Percentiles rank a stretch among this genome's conserved stretches.
phyloP scores from a whole-genome alignment of 345 rosid species.

The Tarenaya hassleriana region DNA sequence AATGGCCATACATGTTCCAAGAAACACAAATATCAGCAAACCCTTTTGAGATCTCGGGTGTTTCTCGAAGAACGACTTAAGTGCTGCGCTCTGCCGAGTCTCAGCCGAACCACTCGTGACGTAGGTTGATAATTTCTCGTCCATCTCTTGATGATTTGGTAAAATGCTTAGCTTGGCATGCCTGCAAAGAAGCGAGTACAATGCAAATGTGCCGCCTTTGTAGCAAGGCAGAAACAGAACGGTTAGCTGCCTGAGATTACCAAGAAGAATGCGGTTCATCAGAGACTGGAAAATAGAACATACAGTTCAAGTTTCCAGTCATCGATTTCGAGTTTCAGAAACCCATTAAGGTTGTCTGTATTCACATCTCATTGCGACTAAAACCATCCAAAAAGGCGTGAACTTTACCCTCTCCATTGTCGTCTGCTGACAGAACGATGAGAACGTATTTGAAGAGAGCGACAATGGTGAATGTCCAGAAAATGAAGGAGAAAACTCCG shows the following conservation, averaged over 20 bases:
- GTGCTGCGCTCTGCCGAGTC: constrained; percentile 41
- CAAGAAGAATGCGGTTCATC: too few species aligned
- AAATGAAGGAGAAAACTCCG: constrained; percentile 79
- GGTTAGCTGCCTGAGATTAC: neutral
- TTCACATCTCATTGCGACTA: too few species aligned
- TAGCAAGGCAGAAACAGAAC: neutral
- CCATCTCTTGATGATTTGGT: constrained; percentile 79
- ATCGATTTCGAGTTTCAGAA: too few species aligned
- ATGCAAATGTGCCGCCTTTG: constrained; percentile 82
- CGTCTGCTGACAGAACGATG: constrained; percentile 65
- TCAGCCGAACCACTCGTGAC: constrained; percentile 41
- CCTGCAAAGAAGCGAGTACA: constrained; percentile 84
- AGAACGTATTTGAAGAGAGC: constrained; percentile 67
- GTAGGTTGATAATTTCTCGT: constrained; percentile 63
- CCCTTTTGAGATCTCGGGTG: constrained; percentile 40
- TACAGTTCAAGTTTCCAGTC: neutral
- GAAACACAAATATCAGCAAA: constrained; percentile 55
- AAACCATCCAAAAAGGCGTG: neutral
- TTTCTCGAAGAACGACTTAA: constrained; percentile 55
- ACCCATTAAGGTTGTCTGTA: too few species aligned
- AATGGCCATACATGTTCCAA: constrained; percentile 76
- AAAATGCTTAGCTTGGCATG: constrained; percentile 59
- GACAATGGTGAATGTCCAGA: constrained; percentile 83
- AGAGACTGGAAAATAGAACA: too few species aligned
- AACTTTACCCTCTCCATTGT: constrained; percentile 73